Base-by-base conservation (phyloP, 2,329 filamentous ascomycete species). In the Neonectria sp. region DNA sequence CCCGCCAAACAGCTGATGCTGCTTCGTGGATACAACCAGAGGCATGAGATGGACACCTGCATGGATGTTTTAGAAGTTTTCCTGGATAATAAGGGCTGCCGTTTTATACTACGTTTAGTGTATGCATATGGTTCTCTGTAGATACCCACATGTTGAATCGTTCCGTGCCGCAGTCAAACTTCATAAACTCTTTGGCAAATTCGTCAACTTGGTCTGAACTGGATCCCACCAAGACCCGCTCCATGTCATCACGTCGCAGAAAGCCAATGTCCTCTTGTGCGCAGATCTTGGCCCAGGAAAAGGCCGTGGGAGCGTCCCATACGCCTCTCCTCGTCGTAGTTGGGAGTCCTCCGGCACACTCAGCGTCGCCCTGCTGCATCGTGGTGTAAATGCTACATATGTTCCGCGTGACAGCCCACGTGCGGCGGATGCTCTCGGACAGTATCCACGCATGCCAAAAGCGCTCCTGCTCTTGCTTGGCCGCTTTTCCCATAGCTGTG, bases 121-220 rank as follows among this genome's bases (percentile, higher is more conserved):
- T 17, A 17, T 43, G 13, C 37, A 17, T 12, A 15, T 3, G 37
- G 15, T 6, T 43, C 37, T 43, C 37, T 17, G 37, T 12, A 43
- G 37, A 33, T 17, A 40, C 29, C 57, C 57, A 60, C 6, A 29
- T 52, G 6, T 52, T 31, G 6, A 60, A 24, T 35, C 46, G 43
- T 24, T 60, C 57, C 3, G 25, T 31, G 25, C 57, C 57, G n/a
- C 21, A 60, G 37, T 52, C 57, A 48, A 60, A 15, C 35, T 52
- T 27, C 57, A 60, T 52, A 7, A 60, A 21, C 2, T 33, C 57
- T 31, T 52, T 60, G 33, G 21, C 17, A 31, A 60, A 60, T 6
- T 52, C 57, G 8, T 60, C 57, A 7, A 60, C 46, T 15, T 60
- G 33, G 15, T 52, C 31, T 15, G 57, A 21, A 4, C 13, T 52